Percentiles rank a stretch among this genome's conserved stretches.
Evolutionary conservation across 495 filamentous ascomycete genomes (phyloP).

Genomic region (Aspergillus bertholletiae): DNA sequence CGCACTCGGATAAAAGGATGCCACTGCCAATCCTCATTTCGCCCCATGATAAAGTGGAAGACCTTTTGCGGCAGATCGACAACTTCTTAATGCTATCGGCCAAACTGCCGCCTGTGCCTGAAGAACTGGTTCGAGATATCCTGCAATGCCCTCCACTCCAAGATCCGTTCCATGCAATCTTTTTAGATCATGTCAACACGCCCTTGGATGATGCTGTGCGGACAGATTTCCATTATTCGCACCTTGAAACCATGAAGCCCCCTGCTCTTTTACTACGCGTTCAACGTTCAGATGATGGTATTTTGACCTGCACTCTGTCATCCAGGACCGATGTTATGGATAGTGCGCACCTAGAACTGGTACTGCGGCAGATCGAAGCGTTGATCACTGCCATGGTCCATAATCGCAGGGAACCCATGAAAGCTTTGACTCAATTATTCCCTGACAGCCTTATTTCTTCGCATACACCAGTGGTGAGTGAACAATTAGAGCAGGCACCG

Average conservation of each 20-base stretch:
- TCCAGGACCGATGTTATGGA: neutral
- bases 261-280: neutral
- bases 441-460: neutral
- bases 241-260: neutral
- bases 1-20: neutral
- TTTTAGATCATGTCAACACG: neutral
- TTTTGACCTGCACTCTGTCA: neutral
- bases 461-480: neutral
- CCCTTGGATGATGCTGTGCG: too few relatives aligned
- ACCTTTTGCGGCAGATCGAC: neutral
- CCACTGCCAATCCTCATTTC: neutral
- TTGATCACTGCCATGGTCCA: neutral
- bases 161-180: neutral
- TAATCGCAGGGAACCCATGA: neutral
- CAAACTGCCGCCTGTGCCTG: neutral
- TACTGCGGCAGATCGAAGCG: neutral
- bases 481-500: neutral
- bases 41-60: neutral
- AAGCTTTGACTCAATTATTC: neutral
- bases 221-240: too few relatives aligned
- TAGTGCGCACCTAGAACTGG: neutral
- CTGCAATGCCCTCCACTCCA: neutral
- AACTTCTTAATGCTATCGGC: neutral
- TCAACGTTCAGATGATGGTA: neutral
- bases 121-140: neutral